A percentile compares a stretch with the other conserved stretches of the same genome.
phyloP scores from a whole-genome alignment of 2,329 filamentous ascomycete species.

The Myotisia sp. region DNA sequence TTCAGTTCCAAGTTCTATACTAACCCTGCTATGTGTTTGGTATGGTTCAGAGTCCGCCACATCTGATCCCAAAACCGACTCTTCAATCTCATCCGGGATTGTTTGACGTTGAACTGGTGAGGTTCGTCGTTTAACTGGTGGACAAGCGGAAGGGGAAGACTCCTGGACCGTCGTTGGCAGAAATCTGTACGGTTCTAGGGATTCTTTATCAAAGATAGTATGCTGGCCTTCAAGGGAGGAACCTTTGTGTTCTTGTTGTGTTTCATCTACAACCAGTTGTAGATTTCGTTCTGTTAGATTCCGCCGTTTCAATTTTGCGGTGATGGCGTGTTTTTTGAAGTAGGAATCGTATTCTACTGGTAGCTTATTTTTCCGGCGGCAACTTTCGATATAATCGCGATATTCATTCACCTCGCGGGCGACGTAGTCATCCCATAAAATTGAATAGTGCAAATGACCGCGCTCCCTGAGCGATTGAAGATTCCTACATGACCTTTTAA shows the following conservation, averaged over 20 bases:
- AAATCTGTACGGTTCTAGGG: too few relatives aligned
- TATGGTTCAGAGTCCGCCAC: not conserved
- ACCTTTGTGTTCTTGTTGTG: not conserved
- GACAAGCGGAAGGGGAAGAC: not conserved
- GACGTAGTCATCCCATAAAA: slow-evolving; percentile 35
- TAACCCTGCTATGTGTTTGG: not conserved
- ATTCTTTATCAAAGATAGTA: too few relatives aligned
- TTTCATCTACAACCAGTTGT: slow-evolving; percentile 18
- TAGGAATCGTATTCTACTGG: slow-evolving; percentile 26
- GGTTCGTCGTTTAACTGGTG: not conserved
- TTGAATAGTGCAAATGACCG: slow-evolving; percentile 22
- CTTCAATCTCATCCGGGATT: not conserved
- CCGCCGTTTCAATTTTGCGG: slow-evolving; percentile 24
- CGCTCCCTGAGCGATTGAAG: slow-evolving; percentile 20
- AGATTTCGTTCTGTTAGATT: slow-evolving; percentile 23
- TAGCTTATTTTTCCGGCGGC: slow-evolving; percentile 15
- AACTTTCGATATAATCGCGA: slow-evolving; percentile 20
- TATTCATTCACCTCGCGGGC: slow-evolving; percentile 28
- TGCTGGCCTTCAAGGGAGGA: slow-evolving; percentile 1
- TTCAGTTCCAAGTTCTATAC: slow-evolving; percentile 13
- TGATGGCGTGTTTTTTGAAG: slow-evolving; percentile 22
- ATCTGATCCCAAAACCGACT: not conserved
- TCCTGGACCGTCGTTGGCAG: too few relatives aligned
- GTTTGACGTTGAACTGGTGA: not conserved
- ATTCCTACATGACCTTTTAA: slow-evolving; percentile 25